Evolutionary conservation across 495 filamentous ascomycete genomes (phyloP).

Genomic region (Hyaloscypha variabilis): DNA sequence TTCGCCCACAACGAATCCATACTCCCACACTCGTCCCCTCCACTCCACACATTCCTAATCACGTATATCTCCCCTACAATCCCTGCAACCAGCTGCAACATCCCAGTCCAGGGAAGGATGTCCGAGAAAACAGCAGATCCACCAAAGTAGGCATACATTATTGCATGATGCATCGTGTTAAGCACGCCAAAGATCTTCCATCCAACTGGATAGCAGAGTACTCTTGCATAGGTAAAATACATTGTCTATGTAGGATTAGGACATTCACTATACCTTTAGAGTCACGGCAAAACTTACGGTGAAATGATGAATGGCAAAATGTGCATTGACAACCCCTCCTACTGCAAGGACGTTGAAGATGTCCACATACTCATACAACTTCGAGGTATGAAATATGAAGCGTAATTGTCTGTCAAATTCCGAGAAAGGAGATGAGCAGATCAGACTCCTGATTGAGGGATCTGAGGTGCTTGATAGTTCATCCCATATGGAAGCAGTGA

Average conservation of each 20-base stretch:
- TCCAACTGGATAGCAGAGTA: background rate
- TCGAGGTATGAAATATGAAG: conserved; percentile 4
- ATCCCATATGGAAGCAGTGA: background rate
- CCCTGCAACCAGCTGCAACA: conserved; percentile 9
- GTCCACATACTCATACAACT: conserved; percentile 18
- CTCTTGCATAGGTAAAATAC: background rate
- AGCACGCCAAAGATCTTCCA: conserved; percentile 10
- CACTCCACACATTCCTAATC: background rate
- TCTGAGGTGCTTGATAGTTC: background rate
- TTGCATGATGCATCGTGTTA: conserved; percentile 14
- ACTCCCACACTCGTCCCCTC: background rate
- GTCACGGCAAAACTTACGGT: background rate
- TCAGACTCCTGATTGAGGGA: background rate
- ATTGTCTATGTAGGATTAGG: background rate
- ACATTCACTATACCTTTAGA: too few species aligned
- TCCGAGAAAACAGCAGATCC: conserved; percentile 3
- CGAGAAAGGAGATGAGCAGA: background rate
- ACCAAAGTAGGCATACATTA: conserved; percentile 22
- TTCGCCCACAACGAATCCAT: conserved; percentile 5
- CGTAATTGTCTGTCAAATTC: background rate
- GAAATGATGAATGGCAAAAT: conserved; percentile 21
- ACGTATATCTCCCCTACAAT: conserved; percentile 11
- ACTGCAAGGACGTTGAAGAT: conserved; percentile 19
- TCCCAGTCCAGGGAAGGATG: conserved; percentile 12
- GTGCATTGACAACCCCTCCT: conserved; percentile 10